These are phyloP conservation scores for Afroboletus lepidellus DNA, from an alignment of 1,284 basidiomycete genomes.

Conservation along the genomic window DNA sequence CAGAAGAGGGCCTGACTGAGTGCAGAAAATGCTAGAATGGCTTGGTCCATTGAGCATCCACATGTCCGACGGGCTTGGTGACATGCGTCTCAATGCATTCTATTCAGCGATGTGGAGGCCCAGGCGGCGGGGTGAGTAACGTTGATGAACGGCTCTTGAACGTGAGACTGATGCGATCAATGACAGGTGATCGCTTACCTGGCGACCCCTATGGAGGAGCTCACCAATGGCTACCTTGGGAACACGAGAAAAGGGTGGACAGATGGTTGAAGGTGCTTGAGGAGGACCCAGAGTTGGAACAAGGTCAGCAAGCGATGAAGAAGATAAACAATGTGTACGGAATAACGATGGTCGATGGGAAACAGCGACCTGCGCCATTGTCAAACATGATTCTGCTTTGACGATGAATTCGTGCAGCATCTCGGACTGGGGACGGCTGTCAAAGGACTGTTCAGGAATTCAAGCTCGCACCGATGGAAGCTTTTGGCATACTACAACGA, in stretches of 20 bases:
- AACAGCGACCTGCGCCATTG: background rate
- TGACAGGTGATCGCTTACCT: background rate
- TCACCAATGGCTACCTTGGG: background rate
- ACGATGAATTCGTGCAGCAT: background rate
- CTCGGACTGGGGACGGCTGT: background rate
- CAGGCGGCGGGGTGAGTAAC: background rate
- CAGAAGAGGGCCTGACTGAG: background rate
- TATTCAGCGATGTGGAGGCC: background rate
- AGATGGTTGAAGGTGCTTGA: too few relatives aligned
- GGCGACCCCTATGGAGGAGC: background rate
- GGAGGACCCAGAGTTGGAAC: background rate
- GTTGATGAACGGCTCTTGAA: background rate
- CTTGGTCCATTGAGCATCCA: background rate
- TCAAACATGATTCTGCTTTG: background rate
- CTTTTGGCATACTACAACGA: background rate
- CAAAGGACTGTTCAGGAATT: background rate
- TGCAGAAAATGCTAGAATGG: background rate
- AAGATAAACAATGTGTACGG: too few relatives aligned
- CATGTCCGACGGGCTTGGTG: background rate
- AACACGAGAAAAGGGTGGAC: background rate
- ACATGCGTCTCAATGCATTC: background rate
- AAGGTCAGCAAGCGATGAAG: accelerated
- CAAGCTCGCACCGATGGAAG: background rate
- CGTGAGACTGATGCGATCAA: background rate
- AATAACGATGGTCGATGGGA: too few relatives aligned